Percentiles rank a stretch among this genome's conserved stretches.
phyloP scores from a whole-genome alignment of 2,329 filamentous ascomycete species.

The Cladophialophora bantiana region DNA sequence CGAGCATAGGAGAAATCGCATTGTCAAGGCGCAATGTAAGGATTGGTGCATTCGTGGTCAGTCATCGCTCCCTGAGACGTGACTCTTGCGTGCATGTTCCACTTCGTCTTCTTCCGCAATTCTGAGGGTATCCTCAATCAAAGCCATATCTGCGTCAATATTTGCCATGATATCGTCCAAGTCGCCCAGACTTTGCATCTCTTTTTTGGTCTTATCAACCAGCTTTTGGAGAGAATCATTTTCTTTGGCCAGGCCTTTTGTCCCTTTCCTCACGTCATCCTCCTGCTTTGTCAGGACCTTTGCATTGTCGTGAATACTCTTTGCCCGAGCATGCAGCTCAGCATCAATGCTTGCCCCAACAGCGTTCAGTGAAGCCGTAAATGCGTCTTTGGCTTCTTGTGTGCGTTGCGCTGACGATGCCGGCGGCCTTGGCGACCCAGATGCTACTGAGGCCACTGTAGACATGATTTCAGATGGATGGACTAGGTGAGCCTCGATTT shows the following conservation, averaged over 20 bases:
- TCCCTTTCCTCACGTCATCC: conserved; percentile 58
- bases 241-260: conserved; percentile 59
- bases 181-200: conserved; percentile 28
- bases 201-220: conserved; percentile 61
- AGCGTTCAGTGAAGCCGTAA: conserved; percentile 53
- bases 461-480: conserved; percentile 23
- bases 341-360: conserved; percentile 58
- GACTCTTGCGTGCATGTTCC: conserved; percentile 29
- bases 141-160: conserved; percentile 40
- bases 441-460: conserved; percentile 15
- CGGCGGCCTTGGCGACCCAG: conserved; percentile 25
- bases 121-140: conserved; percentile 52
- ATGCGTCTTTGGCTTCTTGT: conserved; percentile 53
- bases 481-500: too few species aligned
- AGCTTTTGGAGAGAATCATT: conserved; percentile 62
- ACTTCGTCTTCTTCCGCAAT: conserved; percentile 45
- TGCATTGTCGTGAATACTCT: conserved; percentile 64
- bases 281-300: conserved; percentile 63
- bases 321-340: conserved; percentile 61
- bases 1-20: neutral
- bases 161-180: conserved; percentile 32
- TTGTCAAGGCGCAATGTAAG: neutral
- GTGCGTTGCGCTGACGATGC: conserved; percentile 45
- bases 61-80: conserved; percentile 28
- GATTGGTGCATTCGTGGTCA: neutral